These are phyloP conservation scores for Pilasporangium apinafurcum DNA, from an alignment of 352 stramenopile genomes.

Conservation along the genomic window DNA sequence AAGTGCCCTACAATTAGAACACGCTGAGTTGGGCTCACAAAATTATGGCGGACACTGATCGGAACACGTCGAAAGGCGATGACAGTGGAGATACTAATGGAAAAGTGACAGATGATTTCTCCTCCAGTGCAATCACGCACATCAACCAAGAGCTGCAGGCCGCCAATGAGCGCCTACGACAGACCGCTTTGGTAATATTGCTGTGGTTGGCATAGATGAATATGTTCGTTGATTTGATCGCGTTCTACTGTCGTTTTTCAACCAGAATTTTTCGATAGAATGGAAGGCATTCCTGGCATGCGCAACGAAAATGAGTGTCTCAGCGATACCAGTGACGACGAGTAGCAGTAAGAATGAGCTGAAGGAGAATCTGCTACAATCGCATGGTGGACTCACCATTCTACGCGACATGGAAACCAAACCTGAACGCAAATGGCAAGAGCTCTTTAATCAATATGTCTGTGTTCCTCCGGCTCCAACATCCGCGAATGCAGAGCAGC, in stretches of 20 bases:
- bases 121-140: too few species aligned
- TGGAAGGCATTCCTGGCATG: slow-evolving; percentile 53
- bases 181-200: slow-evolving; percentile 37
- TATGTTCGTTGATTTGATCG: background rate
- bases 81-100: too few species aligned
- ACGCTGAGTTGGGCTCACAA: too few species aligned
- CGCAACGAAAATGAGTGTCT: slow-evolving; percentile 30
- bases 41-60: too few species aligned
- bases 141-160: slow-evolving; percentile 23
- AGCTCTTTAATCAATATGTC: slow-evolving; percentile 17
- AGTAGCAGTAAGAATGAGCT: slow-evolving; percentile 10
- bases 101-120: too few species aligned
- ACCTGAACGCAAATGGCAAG: slow-evolving; percentile 27
- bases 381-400: slow-evolving; percentile 43
- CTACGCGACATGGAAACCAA: slow-evolving; percentile 29
- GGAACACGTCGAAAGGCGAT: too few species aligned
- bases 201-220: too few species aligned
- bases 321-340: background rate
- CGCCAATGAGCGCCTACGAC: slow-evolving; percentile 22
- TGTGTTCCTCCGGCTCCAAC: slow-evolving; percentile 4
- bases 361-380: slow-evolving; percentile 41
- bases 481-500: background rate
- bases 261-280: slow-evolving; percentile 46
- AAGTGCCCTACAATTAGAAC: too few species aligned
- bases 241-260: background rate